Base-by-base conservation (phyloP, 139 green algal genomes). In the Chlorella sp. region DNA sequence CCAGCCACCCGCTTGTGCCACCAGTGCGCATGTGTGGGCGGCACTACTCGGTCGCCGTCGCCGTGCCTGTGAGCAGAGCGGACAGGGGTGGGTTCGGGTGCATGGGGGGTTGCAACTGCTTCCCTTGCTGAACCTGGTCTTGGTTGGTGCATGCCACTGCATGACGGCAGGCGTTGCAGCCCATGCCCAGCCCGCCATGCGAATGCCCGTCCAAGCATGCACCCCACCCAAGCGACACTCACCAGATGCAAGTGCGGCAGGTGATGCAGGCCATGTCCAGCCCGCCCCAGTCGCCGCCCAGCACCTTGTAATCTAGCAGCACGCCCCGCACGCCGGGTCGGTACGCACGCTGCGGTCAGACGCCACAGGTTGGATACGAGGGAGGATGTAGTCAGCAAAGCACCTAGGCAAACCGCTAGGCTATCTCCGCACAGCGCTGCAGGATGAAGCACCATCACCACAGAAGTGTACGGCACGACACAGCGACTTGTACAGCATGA, bases 331-430 rank as follows among this genome's bases (percentile, higher is more conserved):
- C 43, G 62, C 78, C 78, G 4, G 34, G 9, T 1, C 22, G 41
- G 64, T 84, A 84, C 4, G 78, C 78, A 36, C 64, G 78, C 78
- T 84, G 76, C 30, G 72, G 30, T 22, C 5, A 72, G 58, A 3
- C 20, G 32, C 28, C 22, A 19, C 14, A 19, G 74, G n/a, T 30
- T 38, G 14, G n/a, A 3, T 3, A 38, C 26, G 20, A 2, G 40
- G 40, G 32, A 46, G 38, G 38, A 38, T 19, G 30, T 9, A 19
- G 3, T n/a, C 69, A 76, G 38, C 69, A 51, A 34, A 5, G 36
- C 38, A 46, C 2, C 7, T 36, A 48, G 16, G 68, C 34, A 46
- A 1, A 13, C 13, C 11, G 2, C 9, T 19, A 13, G n/a, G n/a
- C n/a, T n/a, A n/a, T n/a, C n/a, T n/a, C n/a, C n/a, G 38, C 36